Base-by-base conservation (phyloP, 192 early-diverging fungal genomes). In the Podila epicladia region DNA sequence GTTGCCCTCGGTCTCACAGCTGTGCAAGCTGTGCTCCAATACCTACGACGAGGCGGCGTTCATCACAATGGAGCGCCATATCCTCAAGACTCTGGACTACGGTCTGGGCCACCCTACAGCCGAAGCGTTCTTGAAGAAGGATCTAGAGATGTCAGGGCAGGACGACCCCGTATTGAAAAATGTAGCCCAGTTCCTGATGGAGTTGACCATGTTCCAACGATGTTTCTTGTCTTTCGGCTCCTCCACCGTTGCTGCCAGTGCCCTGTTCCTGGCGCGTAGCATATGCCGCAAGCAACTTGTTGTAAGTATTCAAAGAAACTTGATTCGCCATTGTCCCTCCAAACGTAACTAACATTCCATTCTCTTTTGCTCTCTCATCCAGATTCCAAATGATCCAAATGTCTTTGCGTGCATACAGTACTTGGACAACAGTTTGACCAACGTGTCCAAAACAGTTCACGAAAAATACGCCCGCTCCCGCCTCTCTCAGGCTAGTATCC, bases 181-280 rank as follows among this genome's bases (percentile, higher is more conserved):
- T n/a, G 72, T 84, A 0, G 83, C 83, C 35, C 75, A 82, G 28
- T 84, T 82, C 67, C 67, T 84, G 64, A 72, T 75, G 73, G 83
- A 84, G 53, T 37, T 82, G 17, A 75, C 83, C 22, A 75, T 84
- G 67, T 84, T 75, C 65, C 73, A 80, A 35, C 53, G 69, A 48
- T 74, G 73, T 33, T 84, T 84, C 63, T 67, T 84, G 19, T 71
- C 77, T n/a, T 84, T 76, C 58, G 73, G 72, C 3, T 82, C 83
- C 3, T 84, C 83, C 3, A 84, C 83, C 59, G 57, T 84, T 60
- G 83, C 83, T 22, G 64, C 73, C 20, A 72, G 73, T 28, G 77
- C 77, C 41, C 48, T 84, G 58, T 82, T 75, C 28, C 29, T 84
- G 41, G 76, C 83, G 3, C 76, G 77, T 26, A 80, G 58, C 71